These are phyloP conservation scores for Penicillium lividum DNA, from an alignment of 495 filamentous ascomycete species.

Conservation along the genomic window DNA sequence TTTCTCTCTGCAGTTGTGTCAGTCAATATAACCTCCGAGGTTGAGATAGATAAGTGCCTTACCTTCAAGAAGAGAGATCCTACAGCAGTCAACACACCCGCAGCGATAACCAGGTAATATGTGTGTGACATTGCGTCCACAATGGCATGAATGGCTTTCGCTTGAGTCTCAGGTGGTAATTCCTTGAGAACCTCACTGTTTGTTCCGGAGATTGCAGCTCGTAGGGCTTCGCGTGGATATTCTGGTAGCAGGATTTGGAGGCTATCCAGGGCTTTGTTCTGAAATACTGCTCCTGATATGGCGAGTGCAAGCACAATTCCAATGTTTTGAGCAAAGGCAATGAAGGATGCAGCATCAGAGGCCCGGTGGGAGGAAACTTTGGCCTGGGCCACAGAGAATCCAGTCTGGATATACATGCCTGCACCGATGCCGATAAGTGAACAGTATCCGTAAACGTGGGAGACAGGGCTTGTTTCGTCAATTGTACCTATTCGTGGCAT, in stretches of 20 bases:
- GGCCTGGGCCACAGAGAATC: conserved; percentile 56
- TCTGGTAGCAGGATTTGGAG: conserved; percentile 36
- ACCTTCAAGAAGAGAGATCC: conserved; percentile 53
- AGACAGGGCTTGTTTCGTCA: conserved; percentile 5
- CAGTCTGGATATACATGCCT: conserved; percentile 53
- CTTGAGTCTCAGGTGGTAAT: conserved; percentile 33
- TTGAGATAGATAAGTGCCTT: neutral
- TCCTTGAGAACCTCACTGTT: conserved; percentile 40
- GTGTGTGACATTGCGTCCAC: conserved; percentile 51
- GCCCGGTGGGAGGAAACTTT: conserved; percentile 40
- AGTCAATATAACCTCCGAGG: neutral
- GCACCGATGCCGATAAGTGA: conserved; percentile 54
- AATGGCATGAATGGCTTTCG: conserved; percentile 48
- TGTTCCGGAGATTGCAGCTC: conserved; percentile 50
- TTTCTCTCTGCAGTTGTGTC: conserved; percentile 10
- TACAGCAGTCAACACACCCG: conserved; percentile 47
- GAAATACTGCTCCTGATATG: conserved; percentile 58
- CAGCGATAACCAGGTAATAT: conserved; percentile 51
- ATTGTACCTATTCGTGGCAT: conserved; percentile 10
- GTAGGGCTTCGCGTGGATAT: conserved; percentile 35
- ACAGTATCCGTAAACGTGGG: conserved; percentile 19
- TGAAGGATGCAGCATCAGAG: conserved; percentile 50
- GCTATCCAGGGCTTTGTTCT: conserved; percentile 36
- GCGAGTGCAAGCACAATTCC: conserved; percentile 55
- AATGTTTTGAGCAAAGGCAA: conserved; percentile 54